Percentiles rank a stretch among this genome's conserved stretches.
These are phyloP conservation scores for Trebouxia gelatinosa DNA, from an alignment of 163 green algal genomes.

Conservation along the genomic window DNA sequence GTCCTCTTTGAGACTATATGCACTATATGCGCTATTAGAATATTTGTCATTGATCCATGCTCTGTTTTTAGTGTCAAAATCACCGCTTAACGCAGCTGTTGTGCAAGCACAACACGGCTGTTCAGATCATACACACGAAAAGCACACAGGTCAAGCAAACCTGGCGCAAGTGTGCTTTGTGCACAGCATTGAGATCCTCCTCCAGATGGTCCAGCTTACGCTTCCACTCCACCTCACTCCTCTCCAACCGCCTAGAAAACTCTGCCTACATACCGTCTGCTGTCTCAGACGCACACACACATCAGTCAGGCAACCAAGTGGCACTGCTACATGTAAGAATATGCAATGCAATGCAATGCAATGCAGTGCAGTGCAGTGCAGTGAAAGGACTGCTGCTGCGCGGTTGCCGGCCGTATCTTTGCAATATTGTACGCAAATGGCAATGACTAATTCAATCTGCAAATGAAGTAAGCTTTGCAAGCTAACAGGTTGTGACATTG, in stretches of 20 bases:
- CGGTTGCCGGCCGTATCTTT: background rate
- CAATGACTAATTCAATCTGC: conserved; percentile 13
- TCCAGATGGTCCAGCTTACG: conserved; percentile 23
- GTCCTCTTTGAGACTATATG: too few relatives aligned
- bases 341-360: background rate
- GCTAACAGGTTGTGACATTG: conserved; percentile 83
- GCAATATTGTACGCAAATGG: background rate
- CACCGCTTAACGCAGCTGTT: too few relatives aligned
- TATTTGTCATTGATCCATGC: too few relatives aligned
- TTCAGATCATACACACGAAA: too few relatives aligned
- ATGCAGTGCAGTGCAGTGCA: background rate
- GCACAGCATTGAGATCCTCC: background rate
- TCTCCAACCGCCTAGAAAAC: conserved; percentile 8
- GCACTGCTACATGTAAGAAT: background rate
- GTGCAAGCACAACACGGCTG: too few relatives aligned
- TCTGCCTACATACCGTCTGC: conserved; percentile 1
- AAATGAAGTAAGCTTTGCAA: conserved; percentile 89
- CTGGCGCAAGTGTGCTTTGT: conserved; percentile 17
- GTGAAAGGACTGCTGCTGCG: too few relatives aligned
- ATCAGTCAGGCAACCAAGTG: background rate
- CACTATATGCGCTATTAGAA: too few relatives aligned
- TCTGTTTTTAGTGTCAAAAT: too few relatives aligned
- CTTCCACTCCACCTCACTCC: conserved; percentile 14
- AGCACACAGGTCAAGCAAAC: background rate
- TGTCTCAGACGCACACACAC: background rate